Evolutionary conservation across 2,329 filamentous ascomycete genomes (phyloP), one percentile per base, ranked within the genome.

Genomic region (Hyphodiscus sp.): DNA sequence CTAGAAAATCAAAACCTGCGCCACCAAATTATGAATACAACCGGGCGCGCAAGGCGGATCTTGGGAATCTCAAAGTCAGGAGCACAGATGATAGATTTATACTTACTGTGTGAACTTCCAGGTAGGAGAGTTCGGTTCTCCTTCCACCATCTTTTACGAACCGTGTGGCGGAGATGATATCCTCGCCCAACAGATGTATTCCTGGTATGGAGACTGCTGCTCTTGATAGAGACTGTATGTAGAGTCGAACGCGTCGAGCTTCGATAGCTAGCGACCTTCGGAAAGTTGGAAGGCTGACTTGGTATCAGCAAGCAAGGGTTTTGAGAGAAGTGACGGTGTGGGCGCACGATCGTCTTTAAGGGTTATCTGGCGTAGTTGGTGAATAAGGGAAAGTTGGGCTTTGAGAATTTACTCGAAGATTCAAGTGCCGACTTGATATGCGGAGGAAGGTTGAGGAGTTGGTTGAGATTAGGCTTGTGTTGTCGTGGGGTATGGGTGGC

Each of bases 21-120:
- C 16, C 11, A 19, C 15, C 8, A 3, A 15, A 38, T 38, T 13
- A n/a, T 13, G 38, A 19, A n/a, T n/a, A n/a, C n/a, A n/a, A 10
- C 3, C 18, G 23, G 20, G 47, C 38, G 19, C 47, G 26, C 15
- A 33, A 11, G 5, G 38, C 26, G 10, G 16, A 16, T 26, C 19
- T 33, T 30, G 23, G 30, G 19, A 7, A n/a, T 9, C 20, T 13
- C 20, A 20, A 45, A 26, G 20, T 41, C 8, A 29, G 41, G 16
- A 38, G 33, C 16, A 50, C 19, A 50, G 16, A 41, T 19, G 41
- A 53, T 41, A 43, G 47, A n/a, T 49, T 33, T 45, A 45, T 57
- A 69, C 68, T 67, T 33, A 69, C 91, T 97, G 92, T 74, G 92
- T 97, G 78, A 97, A 97, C 81, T 97, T 97, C 92, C 92, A 97